Evolutionary conservation across 805 yeast genomes (phyloP), one percentile per base, ranked within the genome.

Genomic region (Kluyveromyces siamensis): DNA sequence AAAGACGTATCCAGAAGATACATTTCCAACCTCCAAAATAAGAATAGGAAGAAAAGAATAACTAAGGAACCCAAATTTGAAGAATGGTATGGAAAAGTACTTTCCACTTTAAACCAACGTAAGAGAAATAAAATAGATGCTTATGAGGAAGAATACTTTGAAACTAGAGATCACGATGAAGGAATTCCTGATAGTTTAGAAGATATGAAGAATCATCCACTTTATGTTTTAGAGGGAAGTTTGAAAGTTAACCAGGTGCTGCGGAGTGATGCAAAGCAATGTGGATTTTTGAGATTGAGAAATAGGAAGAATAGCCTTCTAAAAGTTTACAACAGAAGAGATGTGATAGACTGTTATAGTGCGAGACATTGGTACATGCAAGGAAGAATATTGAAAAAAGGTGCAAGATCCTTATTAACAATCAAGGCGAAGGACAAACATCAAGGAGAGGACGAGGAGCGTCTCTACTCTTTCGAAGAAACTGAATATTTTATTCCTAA

Each of bases 1-100:
- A 72, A 82, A 53, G 99, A 93, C 63, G 84, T 93, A 4, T 91
- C 99, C 0, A 65, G 96, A 55, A 65, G 98, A 19, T 93, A 93
- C 65, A 75, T 88, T 2, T 43, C 50, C 1, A 77, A 73, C 40
- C 87, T 69, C 61, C 86, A 87, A 60, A 81, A 95, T 9, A 84
- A 84, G 55, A 81, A 87, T 0, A 71, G 90, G 17, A 85, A 82
- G 60, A 84, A 82, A 56, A 65, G 96, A 33, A 76, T 91, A 4
- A 79, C 84, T 0, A 72, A 78, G 49, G 81, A 81, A 9, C 72
- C 72, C 0, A 75, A 72, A 7, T 81, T 81, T 8, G 71, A 68
- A 17, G 57, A 61, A 17, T 87, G 96, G 96, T 88, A 77, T 62
- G 61, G 67, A 8, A 65, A 66, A 8, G 57, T 86, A 27, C 30